Evolutionary conservation across 345 rosid species (phyloP), one percentile per base, ranked within the genome.

Genomic region (Gossypium rotundifolium): DNA sequence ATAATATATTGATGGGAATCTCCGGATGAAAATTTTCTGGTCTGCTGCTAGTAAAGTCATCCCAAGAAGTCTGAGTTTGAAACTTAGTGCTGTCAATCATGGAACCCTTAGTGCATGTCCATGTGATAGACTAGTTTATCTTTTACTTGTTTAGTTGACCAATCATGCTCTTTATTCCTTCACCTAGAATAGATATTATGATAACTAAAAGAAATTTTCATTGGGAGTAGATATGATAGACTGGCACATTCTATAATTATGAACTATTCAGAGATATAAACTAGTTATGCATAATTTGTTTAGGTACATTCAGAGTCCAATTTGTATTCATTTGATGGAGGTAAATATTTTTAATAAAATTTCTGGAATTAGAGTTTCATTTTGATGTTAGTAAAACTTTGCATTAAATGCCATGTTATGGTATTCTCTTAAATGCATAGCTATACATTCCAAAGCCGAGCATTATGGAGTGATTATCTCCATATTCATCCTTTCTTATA

Each of bases 91-190:
- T 60, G 22, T 49, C 3, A 52, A 70, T 53, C 27, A 51, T 52
- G 73, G 61, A 51, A 9, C 73, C 60, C 33, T 70, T 53, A 17
- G 73, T 17, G 29, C 57, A 68, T 68, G 72, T 16, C 72, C 58
- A 14, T 48, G 22, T 13, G 58, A 70, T 68, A 14, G 57, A 48
- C 22, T 49, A 48, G 25, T 23, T 46, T 68, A 25, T 48, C 72
- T 23, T 45, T 45, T 11, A 44, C 70, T 46, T 66, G 70, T 66
- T 66, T 13, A 46, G 23, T 55, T 66, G 18, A 46, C 18, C 54
- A 45, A 65, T 22, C 71, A 67, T 66, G 48, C 40, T 10, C 58
- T 68, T 68, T 16, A 48, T 45, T 22, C 20, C 22, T 46, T 46
- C 20, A 2, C 55, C 27, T 67, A 67, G 71, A 46, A 14, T 13